These are phyloP conservation scores for Trichosanthes truncata DNA, from an alignment of 306 rosid genomes.

Conservation along the genomic window DNA sequence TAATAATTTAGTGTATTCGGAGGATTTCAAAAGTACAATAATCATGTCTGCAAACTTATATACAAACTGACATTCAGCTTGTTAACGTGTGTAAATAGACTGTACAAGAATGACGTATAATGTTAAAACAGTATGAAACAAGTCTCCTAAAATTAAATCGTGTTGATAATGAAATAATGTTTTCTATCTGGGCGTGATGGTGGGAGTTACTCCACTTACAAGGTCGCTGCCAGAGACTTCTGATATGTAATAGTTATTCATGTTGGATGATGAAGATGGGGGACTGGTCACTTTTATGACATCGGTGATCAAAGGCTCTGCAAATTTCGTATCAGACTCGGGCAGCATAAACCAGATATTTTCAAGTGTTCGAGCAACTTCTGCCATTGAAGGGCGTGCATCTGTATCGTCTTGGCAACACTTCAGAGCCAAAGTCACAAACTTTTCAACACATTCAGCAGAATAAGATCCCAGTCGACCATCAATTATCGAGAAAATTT, in stretches of 20 bases:
- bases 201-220: conserved; percentile 65
- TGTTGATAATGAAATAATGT: background rate
- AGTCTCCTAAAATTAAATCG: background rate
- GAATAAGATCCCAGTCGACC: conserved; percentile 73
- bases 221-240: conserved; percentile 81
- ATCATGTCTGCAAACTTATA: background rate
- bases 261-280: conserved; percentile 46
- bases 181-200: conserved; percentile 74
- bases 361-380: conserved; percentile 79
- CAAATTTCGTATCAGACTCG: conserved; percentile 29
- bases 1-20: background rate
- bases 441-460: conserved; percentile 56
- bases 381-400: conserved; percentile 69
- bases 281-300: conserved; percentile 29
- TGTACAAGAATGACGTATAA: background rate
- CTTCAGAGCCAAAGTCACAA: conserved; percentile 54
- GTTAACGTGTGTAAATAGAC: background rate
- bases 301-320: conserved; percentile 18
- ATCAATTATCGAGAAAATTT: conserved; percentile 59
- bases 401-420: conserved; percentile 69
- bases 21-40: background rate
- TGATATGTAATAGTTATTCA: conserved; percentile 35
- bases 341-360: conserved; percentile 59
- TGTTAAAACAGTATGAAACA: background rate
- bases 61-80: conserved; percentile 6